Base-by-base conservation (phyloP, 768 basidiomycete species). In the Cystofilobasidium macerans region DNA sequence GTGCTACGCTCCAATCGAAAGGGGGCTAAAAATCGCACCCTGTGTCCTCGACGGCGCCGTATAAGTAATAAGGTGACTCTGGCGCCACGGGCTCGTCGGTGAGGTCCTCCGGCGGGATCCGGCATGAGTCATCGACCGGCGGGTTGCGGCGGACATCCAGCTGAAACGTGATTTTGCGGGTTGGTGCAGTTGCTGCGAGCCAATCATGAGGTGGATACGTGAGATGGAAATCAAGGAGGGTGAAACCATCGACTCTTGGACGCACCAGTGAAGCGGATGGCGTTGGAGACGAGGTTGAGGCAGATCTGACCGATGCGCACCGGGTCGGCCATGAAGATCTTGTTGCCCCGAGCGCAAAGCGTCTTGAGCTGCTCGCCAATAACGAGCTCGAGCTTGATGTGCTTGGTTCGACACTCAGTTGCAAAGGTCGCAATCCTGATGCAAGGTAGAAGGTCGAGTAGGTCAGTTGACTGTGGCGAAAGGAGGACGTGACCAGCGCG, bases 271-370 rank as follows among this genome's bases (percentile, higher is more conserved):
- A 54, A 54, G 26, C 51, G 51, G 32, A 54, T 54, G 30, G 51
- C 51, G 64, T 78, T 78, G n/a, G 72, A 73, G 3, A 78, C 67
- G 1, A 77, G 71, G 57, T 77, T 77, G 18, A 54, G 51, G 51
- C 51, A 54, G 51, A 54, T 54, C 26, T 67, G 65, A 11, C 65
- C 60, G 32, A 67, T 40, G 3, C 65, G 60, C 3, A 65, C 64
- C 5, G 64, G 42, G 45, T 65, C 62, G 24, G 68, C 62, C 43
- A 69, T 56, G 58, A 69, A 62, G 43, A 51, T 61, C 28, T 45
- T 53, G 42, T 11, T 47, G n/a, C 58, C n/a, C 3, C 28, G 28
- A 1, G 18, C 14, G 30, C 73, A 72, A 61, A 78, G 71, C 28
- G 66, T 56, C 22, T 70, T 57, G 57, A 76, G 60, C 72, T 71